phyloP scores from a whole-genome alignment of 2,329 filamentous ascomycete species.

The Cyclaneusma minus region DNA sequence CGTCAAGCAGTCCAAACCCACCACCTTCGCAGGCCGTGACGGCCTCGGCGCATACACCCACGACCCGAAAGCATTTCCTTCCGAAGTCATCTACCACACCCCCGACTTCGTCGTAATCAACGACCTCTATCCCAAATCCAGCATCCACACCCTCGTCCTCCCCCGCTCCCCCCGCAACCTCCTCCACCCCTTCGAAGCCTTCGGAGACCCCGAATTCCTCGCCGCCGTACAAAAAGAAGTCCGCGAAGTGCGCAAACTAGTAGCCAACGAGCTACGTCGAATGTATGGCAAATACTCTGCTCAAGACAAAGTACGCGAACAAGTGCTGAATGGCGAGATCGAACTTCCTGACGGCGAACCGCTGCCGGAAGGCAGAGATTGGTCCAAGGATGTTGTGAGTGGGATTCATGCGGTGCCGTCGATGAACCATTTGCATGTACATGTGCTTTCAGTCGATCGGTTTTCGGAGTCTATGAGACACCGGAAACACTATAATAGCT shows the following conservation, averaged over 20 bases:
- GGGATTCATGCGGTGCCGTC: conserved; percentile 80
- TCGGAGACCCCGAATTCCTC: conserved; percentile 57
- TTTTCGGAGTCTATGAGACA: conserved; percentile 57
- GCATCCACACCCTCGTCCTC: conserved; percentile 75
- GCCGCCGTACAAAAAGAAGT: conserved; percentile 44
- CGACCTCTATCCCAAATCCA: conserved; percentile 76
- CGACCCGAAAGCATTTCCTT: conserved; percentile 44
- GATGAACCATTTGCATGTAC: conserved; percentile 86
- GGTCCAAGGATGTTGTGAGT: conserved; percentile 55
- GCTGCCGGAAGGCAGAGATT: conserved; percentile 63
- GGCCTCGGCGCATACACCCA: conserved; percentile 51
- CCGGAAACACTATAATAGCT: conserved; percentile 84
- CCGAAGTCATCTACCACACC: conserved; percentile 48
- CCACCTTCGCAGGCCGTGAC: conserved; percentile 33
- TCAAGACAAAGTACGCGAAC: conserved; percentile 44
- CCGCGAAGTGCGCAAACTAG: conserved; percentile 43
- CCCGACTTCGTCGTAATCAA: conserved; percentile 61
- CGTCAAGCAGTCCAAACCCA: conserved; percentile 5
- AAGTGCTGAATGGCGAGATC: conserved; percentile 44
- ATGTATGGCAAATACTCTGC: conserved; percentile 47
- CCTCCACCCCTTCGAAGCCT: conserved; percentile 62
- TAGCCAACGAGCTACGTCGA: conserved; percentile 60
- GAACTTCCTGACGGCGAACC: conserved; percentile 28
- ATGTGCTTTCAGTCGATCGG: conserved; percentile 72
- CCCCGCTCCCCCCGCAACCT: conserved; percentile 47